A percentile compares a stretch with the other conserved stretches of the same genome.
phyloP scores from a whole-genome alignment of 176 grass and related monocot genomes.

The Rhynchospora tenuis region DNA sequence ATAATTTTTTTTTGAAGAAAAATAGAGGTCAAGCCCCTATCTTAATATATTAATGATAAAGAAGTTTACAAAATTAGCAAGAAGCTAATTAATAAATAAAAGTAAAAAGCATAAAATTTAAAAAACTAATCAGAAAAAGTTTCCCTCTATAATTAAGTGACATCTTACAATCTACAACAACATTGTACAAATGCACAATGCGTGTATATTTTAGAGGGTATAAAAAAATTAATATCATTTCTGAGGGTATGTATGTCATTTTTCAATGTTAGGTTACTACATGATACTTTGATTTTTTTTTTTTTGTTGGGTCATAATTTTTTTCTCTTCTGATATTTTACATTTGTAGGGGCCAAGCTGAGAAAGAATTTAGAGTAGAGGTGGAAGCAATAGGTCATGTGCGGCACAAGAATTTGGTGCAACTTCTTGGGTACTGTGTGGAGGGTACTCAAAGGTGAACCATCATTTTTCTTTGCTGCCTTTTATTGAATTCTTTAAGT shows the following conservation, averaged over 20 bases:
- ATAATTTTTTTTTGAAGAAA: no score
- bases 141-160: no score
- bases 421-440: constrained; percentile 86
- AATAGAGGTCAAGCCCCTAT: no score
- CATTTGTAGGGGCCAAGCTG: constrained; percentile 71
- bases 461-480: background rate
- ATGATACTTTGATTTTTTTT: background rate
- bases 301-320: background rate
- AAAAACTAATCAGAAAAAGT: no score
- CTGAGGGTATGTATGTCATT: background rate
- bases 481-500: background rate
- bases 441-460: constrained; percentile 92
- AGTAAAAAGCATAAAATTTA: no score
- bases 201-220: background rate
- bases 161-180: background rate
- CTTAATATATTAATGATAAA: no score
- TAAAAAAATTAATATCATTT: background rate
- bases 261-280: background rate
- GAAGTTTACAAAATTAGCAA: no score
- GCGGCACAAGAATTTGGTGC: constrained; percentile 92
- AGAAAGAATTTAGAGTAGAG: constrained; percentile 99
- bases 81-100: no score
- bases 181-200: background rate
- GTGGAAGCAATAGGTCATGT: constrained; percentile 98
- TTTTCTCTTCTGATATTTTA: background rate